Conservation (phyloP, 176 grass and related monocot genomes). For the Triticum monococcum region DNA sequence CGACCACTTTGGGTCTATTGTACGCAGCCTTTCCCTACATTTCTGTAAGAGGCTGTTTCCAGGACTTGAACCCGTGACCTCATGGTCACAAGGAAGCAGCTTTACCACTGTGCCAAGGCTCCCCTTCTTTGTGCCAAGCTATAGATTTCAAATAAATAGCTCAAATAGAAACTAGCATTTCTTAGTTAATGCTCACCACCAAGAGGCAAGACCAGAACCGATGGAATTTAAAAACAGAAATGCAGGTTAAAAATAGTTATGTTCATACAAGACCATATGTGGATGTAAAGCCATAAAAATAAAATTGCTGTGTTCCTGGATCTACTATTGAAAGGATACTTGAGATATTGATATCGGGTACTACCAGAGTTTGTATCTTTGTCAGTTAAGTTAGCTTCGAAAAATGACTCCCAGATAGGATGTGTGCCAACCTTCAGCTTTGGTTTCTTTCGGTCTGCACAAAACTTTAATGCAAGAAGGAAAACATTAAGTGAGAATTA, state of each 20-base stretch:
- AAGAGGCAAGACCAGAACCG: not conserved
- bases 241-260: not conserved
- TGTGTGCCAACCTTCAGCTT: slow-evolving; percentile 57
- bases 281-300: slow-evolving; percentile 1
- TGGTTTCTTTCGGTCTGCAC: slow-evolving; percentile 64
- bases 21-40: too few species aligned
- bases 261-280: not conserved
- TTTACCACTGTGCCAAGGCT: too few species aligned
- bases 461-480: slow-evolving; percentile 55
- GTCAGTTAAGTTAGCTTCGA: slow-evolving; percentile 55
- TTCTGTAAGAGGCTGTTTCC: too few species aligned
- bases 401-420: slow-evolving; percentile 84
- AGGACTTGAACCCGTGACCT: too few species aligned
- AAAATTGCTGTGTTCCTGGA: not conserved
- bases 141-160: slow-evolving; percentile 6
- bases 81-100: too few species aligned
- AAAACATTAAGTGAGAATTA: slow-evolving; percentile 16
- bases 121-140: not conserved
- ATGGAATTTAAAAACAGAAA: slow-evolving; percentile 10
- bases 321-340: slow-evolving; percentile 9
- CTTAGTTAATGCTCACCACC: not conserved
- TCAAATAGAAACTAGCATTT: not conserved
- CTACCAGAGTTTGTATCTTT: slow-evolving; percentile 57
- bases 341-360: not conserved
- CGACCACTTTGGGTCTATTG: too few species aligned